These are phyloP conservation scores for Hypoxylon rubiginosum DNA, from an alignment of 2,329 filamentous ascomycete genomes.

Conservation along the genomic window DNA sequence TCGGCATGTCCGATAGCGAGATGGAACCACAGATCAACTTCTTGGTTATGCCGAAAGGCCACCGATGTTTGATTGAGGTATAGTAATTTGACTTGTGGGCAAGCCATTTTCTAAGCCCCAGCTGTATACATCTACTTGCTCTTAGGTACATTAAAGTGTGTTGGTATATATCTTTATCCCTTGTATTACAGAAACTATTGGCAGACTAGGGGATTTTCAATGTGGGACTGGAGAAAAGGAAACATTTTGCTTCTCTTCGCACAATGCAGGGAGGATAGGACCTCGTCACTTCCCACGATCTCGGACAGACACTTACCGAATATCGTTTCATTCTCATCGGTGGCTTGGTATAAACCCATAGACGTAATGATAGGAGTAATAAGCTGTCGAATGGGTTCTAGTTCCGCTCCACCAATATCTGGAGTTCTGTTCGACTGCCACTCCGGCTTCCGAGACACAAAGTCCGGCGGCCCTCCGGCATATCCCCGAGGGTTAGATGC, in stretches of 20 bases:
- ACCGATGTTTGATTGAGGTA: slow-evolving; percentile 49
- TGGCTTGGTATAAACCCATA: neutral
- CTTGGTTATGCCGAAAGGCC: slow-evolving; percentile 46
- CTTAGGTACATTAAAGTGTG: neutral
- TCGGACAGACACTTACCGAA: too few relatives aligned
- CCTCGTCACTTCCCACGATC: too few relatives aligned
- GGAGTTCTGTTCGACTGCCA: neutral
- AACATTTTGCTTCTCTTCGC: too few relatives aligned
- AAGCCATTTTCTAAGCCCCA: neutral
- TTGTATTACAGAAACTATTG: neutral
- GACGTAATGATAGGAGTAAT: neutral
- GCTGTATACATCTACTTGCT: neutral
- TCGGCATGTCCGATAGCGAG: slow-evolving; percentile 51
- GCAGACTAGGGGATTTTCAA: neutral
- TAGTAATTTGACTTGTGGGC: neutral
- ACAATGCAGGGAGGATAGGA: too few relatives aligned
- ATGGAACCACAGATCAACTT: slow-evolving; percentile 50
- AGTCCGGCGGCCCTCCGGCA: neutral
- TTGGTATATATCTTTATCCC: too few relatives aligned
- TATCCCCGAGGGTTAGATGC: neutral
- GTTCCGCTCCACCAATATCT: neutral
- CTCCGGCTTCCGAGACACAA: slow-evolving; percentile 4
- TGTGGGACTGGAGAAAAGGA: neutral
- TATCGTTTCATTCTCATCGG: neutral
- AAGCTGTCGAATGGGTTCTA: neutral